Evolutionary conservation across 2,329 filamentous ascomycete species (phyloP).

Genomic region (Chrysoporthe puriensis): DNA sequence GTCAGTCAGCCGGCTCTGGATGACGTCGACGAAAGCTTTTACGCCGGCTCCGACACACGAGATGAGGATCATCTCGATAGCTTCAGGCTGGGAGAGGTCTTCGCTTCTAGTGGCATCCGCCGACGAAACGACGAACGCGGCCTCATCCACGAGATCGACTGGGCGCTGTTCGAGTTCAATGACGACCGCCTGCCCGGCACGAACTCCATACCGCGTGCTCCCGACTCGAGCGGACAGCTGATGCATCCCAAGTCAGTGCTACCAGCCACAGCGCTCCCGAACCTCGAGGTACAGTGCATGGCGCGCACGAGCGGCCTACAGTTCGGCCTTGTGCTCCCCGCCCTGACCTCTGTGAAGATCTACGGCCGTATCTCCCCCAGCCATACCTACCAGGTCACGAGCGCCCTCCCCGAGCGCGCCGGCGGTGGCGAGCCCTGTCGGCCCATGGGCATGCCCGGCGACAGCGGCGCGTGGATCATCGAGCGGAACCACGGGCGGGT

Average conservation of each 20-base stretch:
- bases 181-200: conserved; percentile 69
- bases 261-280: conserved; percentile 65
- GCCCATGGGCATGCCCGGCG: conserved; percentile 74
- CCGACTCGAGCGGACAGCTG: conserved; percentile 34
- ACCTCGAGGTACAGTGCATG: conserved; percentile 82
- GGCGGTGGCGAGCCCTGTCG: conserved; percentile 32
- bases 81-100: conserved; percentile 79
- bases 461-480: conserved; percentile 92
- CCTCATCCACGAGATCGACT: conserved; percentile 89
- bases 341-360: conserved; percentile 84
- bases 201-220: conserved; percentile 65
- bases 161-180: conserved; percentile 85
- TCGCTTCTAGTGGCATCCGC: conserved; percentile 87
- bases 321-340: conserved; percentile 74
- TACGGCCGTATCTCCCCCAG: conserved; percentile 82
- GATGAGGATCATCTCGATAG: conserved; percentile 83
- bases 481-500: conserved; percentile 78
- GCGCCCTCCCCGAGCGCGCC: conserved; percentile 35
- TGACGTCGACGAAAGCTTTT: conserved; percentile 82
- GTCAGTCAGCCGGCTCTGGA: conserved; percentile 93
- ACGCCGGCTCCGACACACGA: conserved; percentile 69
- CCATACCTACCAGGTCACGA: conserved; percentile 66
- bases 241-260: conserved; percentile 63
- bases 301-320: conserved; percentile 86
- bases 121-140: conserved; percentile 71